Evolutionary conservation across 164 flowering plant species (phyloP), one percentile per base, ranked within the genome.

Genomic region (Tetracentron sinense): DNA sequence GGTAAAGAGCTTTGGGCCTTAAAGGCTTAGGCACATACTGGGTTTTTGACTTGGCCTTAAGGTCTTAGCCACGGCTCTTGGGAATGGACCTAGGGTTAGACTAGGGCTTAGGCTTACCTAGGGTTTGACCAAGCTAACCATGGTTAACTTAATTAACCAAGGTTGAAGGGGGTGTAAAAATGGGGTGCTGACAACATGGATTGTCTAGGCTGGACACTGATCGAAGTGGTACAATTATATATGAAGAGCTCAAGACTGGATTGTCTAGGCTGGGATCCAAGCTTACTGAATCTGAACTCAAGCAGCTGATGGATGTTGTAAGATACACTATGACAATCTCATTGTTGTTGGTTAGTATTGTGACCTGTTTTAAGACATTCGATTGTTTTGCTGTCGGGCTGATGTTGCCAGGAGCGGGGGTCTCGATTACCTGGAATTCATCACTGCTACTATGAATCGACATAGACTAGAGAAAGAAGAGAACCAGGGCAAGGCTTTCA

Each of bases 201-300:
- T n/a, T n/a, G n/a, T n/a, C n/a, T n/a, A n/a, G n/a, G n/a, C n/a
- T 94, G 53, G 97, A 94, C 77, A 94, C 96, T 14, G 98, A 94
- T 75, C 50, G 77, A 53, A 93, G 95, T 69, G 98, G 97, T 17
- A 68, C 87, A 25, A 89, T 93, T 60, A 90, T 96, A 26, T 72
- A 65, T 53, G 97, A 93, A 46, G 98, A 93, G 68, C 90, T 93
- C 15, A 87, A 76, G 68, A 58, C 57, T 48, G 98, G 98, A 27
- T 67, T 93, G 54, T 21, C 84, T 17, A 82, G 83, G 73, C 82
- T 93, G 42, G 98, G 98, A 64, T 90, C 98, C n/a, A 80, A 78
- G 78, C 85, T 89, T 31, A 63, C 71, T 30, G 96, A 93, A 68
- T 0, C 74, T 17, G 96, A 93, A 80, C 79, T 87, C 59, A 75